Evolutionary conservation across 352 stramenopile genomes (phyloP), one percentile per base, ranked within the genome.

Genomic region (Phytophthora fragariae): DNA sequence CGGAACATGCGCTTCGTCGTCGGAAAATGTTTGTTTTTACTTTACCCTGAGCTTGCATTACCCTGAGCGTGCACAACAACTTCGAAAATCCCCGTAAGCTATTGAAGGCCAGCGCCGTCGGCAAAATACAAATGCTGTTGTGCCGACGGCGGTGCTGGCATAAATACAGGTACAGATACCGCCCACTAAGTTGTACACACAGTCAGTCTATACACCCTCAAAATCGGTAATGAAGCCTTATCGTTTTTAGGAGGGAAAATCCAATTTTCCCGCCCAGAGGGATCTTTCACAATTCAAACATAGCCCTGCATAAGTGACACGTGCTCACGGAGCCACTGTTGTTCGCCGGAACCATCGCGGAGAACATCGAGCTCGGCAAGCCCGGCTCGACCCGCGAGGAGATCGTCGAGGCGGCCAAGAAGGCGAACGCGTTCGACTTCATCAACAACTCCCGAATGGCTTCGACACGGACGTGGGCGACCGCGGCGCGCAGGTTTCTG

Each of bases 371-470:
- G 46, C 67, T 81, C 14, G 71, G 75, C 37, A 81, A 81, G 39
- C 75, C 75, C 53, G 71, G 71, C 1, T 79, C 75, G 27, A 79
- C 47, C 46, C 71, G 75, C 1, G 71, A 79, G 37, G 75, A 81
- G 66, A 79, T 81, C 50, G 57, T 79, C 11, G 71, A 81, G 39
- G 75, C 71, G 17, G 75, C 71, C 1, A 79, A 77, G 53, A 79
- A 79, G 52, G 75, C 75, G 15, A 81, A 81, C 21, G 75, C 71
- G n/a, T 81, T 79, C 33, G 75, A 81, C 39, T 81, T 81, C 47
- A 81, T 81, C 52, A 69, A 49, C 49, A 79, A 73, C 19, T 81
- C 52, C 75, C 71, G 4, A 62, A 60, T 24, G 75, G 75, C 19
- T 81, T 81, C 15, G 75, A 81, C 49, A 81, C 75, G 29, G 75